phyloP scores from a whole-genome alignment of 2,329 filamentous ascomycete species.

The Pestalotiopsis sp. region DNA sequence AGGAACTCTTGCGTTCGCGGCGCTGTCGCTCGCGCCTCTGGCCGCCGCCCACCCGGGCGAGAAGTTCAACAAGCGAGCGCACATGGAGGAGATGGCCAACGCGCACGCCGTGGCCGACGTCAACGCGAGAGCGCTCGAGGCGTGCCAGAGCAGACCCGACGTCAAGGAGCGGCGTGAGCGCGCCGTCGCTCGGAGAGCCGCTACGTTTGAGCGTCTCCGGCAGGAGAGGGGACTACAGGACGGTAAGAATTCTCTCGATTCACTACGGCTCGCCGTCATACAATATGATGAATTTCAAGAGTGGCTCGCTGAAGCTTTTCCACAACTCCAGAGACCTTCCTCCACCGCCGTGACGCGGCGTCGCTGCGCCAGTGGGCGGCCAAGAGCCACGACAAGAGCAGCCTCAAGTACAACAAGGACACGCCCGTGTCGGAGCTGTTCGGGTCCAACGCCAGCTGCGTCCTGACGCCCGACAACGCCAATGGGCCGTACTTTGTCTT shows the following conservation, averaged over 20 bases:
- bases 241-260: slow-evolving; percentile 19
- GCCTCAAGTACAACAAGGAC: slow-evolving; percentile 31
- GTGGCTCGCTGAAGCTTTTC: not conserved
- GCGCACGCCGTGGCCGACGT: slow-evolving; percentile 30
- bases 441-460: slow-evolving; percentile 43
- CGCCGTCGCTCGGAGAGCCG: slow-evolving; percentile 40
- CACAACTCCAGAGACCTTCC: not conserved
- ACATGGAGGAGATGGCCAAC: slow-evolving; percentile 27
- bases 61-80: slow-evolving; percentile 26
- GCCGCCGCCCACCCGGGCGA: slow-evolving; percentile 32
- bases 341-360: slow-evolving; percentile 37
- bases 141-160: slow-evolving; percentile 39
- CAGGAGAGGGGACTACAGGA: slow-evolving; percentile 31
- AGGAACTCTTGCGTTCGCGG: not conserved
- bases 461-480: slow-evolving; percentile 43
- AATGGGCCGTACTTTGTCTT: slow-evolving; percentile 48
- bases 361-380: slow-evolving; percentile 39
- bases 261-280: too few relatives aligned
- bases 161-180: slow-evolving; percentile 39
- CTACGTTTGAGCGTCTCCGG: slow-evolving; percentile 39
- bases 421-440: slow-evolving; percentile 36
- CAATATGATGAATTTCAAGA: not conserved
- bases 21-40: slow-evolving; percentile 22
- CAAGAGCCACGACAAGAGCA: slow-evolving; percentile 40
- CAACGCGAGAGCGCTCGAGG: slow-evolving; percentile 35